Evolutionary conservation across 805 yeast genomes (phyloP).

Genomic region (Komagataella kurtzmanii): DNA sequence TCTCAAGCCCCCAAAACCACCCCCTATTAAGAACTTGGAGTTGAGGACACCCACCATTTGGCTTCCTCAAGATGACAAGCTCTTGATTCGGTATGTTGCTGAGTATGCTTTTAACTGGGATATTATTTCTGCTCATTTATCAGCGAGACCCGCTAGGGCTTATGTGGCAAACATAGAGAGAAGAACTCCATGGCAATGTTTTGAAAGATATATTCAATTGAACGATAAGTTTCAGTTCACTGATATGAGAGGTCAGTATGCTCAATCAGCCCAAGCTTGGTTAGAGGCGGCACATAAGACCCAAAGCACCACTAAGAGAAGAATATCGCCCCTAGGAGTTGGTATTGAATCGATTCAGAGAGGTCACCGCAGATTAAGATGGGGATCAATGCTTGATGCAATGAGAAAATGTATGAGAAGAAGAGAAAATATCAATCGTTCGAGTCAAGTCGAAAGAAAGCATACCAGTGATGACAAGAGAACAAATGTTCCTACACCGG

Average conservation of each 20-base stretch:
- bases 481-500: conserved; percentile 61
- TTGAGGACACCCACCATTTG: conserved; percentile 87
- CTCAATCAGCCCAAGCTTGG: conserved; percentile 82
- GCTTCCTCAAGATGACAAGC: conserved; percentile 88
- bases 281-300: conserved; percentile 81
- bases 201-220: conserved; percentile 88
- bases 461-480: conserved; percentile 26
- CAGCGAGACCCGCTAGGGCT: conserved; percentile 49
- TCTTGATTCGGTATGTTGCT: conserved; percentile 66
- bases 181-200: conserved; percentile 98
- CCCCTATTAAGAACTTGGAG: conserved; percentile 67
- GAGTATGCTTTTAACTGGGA: conserved; percentile 92
- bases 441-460: conserved; percentile 26
- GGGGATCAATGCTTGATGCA: conserved; percentile 97
- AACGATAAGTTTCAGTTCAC: conserved; percentile 77
- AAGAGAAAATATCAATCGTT: conserved; percentile 64
- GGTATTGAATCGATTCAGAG: conserved; percentile 85
- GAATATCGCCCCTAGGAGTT: conserved; percentile 89
- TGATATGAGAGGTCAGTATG: conserved; percentile 80
- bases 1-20: conserved; percentile 86
- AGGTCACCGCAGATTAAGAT: conserved; percentile 80
- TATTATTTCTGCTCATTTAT: conserved; percentile 69
- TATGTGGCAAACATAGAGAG: conserved; percentile 85
- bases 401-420: conserved; percentile 82
- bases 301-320: conserved; percentile 75